phyloP scores from a whole-genome alignment of 352 stramenopile genomes.

The Thraustotheca clavata region DNA sequence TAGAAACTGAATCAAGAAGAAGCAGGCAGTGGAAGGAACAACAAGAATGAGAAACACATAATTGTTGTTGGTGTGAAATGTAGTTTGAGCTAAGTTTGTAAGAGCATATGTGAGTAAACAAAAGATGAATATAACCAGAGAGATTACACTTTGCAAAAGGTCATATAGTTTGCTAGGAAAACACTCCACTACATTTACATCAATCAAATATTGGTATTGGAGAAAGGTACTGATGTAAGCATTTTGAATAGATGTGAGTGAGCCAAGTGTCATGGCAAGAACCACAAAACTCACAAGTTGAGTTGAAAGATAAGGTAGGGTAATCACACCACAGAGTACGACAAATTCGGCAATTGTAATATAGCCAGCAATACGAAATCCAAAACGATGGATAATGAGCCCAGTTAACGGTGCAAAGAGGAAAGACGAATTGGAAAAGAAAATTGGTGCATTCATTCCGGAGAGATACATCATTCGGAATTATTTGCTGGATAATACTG shows the following conservation, averaged over 20 bases:
- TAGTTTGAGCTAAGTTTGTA: background rate
- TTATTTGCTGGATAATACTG: constrained; percentile 20
- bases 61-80: constrained; percentile 18
- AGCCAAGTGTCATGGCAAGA: background rate
- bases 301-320: background rate
- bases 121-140: constrained; percentile 7
- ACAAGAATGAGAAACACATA: constrained; percentile 12
- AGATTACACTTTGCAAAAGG: background rate
- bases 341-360: background rate
- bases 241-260: constrained; percentile 4
- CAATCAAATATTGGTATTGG: no score
- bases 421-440: constrained; percentile 12
- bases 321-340: constrained; percentile 7
- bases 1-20: no score
- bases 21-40: no score
- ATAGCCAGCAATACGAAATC: background rate
- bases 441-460: constrained; percentile 15
- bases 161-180: constrained; percentile 16
- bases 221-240: constrained; percentile 18
- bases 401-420: constrained; percentile 5
- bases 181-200: constrained; percentile 8
- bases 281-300: background rate
- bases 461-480: constrained; percentile 10
- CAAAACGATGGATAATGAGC: background rate
- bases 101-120: constrained; percentile 6